Base-by-base conservation (phyloP, 495 filamentous ascomycete species). In the Penicillium argentinense region DNA sequence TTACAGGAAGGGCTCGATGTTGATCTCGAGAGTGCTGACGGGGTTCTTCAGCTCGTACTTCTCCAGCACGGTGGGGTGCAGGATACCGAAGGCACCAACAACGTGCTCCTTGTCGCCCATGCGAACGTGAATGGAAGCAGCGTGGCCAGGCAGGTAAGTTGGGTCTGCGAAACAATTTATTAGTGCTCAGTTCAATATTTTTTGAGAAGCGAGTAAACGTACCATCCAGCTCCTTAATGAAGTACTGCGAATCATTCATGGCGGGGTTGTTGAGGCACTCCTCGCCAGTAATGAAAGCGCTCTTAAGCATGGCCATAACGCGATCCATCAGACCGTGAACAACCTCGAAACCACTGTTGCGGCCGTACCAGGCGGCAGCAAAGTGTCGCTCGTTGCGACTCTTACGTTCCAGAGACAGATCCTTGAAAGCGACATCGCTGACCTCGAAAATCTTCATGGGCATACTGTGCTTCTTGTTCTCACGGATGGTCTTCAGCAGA, bases 401-500 rank as follows among this genome's bases (percentile, higher is more conserved):
- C 72, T 87, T 87, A 39, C 93, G 82, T 76, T 97, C 95, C 34
- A 80, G 59, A 3, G 66, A 71, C 46, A 81, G 52, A 54, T 93
- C 91, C 69, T 96, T 96, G 76, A 96, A 85, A 4, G 84, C 89
- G 22, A 97, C 85, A 66, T 99, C 93, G 41, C 87, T 85, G 17
- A 87, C 84, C 74, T 97, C 93, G 66, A 95, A 96, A 54, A 97
- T 83, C 74, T 89, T 88, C 63, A 99, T 87, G 17, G 93, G 93
- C 19, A 97, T 80, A 38, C 78, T 75, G 64, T 95, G 89, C 47
- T 86, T 79, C 71, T 91, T 91, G 75, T 99, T 99, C 71, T 97
- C 93, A 45, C 89, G 79, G 44, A 97, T 79, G 0, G 93, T 97
- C 77, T 99, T 99, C 44, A 99, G 76, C 3, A 99, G 73, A 47